These are phyloP conservation scores for Cairneyella variabilis DNA, from an alignment of 495 filamentous ascomycete genomes.

Conservation along the genomic window DNA sequence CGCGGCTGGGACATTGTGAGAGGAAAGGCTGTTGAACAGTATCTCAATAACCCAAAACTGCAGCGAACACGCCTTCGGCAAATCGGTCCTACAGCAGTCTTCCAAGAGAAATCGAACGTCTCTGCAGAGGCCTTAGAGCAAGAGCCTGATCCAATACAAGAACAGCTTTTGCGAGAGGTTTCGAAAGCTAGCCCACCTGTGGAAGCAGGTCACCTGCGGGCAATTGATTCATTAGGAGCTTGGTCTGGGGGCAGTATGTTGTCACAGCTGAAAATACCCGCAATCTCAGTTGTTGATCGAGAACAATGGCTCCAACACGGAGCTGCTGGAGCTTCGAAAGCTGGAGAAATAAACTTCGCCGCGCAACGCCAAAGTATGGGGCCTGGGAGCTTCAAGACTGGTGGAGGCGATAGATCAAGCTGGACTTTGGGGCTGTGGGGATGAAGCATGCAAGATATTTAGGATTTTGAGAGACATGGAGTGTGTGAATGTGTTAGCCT, in stretches of 20 bases:
- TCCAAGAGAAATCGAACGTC: conserved; percentile 13
- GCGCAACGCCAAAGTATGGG: conserved; percentile 58
- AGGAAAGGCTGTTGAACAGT: conserved; percentile 56
- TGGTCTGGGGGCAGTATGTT: conserved; percentile 88
- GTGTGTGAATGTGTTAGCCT: too few relatives aligned
- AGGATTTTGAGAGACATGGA: too few relatives aligned
- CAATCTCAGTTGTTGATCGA: conserved; percentile 78
- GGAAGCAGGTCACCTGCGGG: conserved; percentile 58
- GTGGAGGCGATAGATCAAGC: conserved; percentile 55
- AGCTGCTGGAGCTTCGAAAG: conserved; percentile 62
- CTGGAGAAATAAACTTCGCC: conserved; percentile 53
- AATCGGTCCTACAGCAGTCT: conserved; percentile 23
- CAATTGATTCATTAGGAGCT: conserved; percentile 76
- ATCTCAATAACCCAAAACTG: conserved; percentile 48
- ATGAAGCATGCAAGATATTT: too few relatives aligned
- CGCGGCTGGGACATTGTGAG: conserved; percentile 74
- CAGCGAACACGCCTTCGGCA: conserved; percentile 35
- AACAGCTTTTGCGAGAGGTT: conserved; percentile 49
- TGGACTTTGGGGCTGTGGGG: conserved; percentile 85
- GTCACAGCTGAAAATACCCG: conserved; percentile 70
- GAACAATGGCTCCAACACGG: conserved; percentile 81
- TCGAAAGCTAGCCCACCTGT: conserved; percentile 44
- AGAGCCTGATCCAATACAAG: conserved; percentile 61
- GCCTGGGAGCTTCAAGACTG: conserved; percentile 33
- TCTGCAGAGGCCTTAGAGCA: conserved; percentile 40